Conservation (phyloP, 805 yeast species). For the Kregervanrija delftensis region DNA sequence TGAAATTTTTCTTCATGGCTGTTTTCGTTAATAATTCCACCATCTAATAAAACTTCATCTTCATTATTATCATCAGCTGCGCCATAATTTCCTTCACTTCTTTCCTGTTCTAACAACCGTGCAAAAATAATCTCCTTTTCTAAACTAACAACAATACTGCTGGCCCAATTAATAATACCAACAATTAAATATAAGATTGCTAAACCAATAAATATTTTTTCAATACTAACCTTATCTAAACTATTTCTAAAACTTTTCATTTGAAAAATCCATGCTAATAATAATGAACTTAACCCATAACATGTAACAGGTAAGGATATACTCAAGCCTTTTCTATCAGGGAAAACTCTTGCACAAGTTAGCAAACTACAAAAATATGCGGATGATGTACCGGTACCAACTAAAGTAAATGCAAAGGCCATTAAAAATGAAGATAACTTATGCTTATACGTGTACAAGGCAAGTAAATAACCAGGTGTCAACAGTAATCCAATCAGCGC, state of each 20-base stretch:
- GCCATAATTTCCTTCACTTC: conserved; percentile 2
- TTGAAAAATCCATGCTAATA: conserved; percentile 59
- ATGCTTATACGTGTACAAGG: conserved; percentile 31
- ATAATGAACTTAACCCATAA: conserved; percentile 75
- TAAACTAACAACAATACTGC: conserved; percentile 59
- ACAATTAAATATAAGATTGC: conserved; percentile 46
- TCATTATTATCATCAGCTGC: conserved; percentile 2
- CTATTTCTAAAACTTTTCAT: conserved; percentile 29
- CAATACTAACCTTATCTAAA: conserved; percentile 35
- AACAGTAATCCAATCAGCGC: conserved; percentile 53
- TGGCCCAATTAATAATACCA: conserved; percentile 54
- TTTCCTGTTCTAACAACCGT: conserved; percentile 15
- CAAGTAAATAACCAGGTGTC: conserved; percentile 63
- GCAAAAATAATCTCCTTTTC: conserved; percentile 41
- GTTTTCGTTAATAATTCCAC: conserved; percentile 3
- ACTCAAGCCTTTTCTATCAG: conserved; percentile 67
- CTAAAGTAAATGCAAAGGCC: conserved; percentile 45
- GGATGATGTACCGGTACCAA: conserved; percentile 70
- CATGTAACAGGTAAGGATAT: conserved; percentile 85
- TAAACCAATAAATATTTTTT: conserved; percentile 46
- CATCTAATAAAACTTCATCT: conserved; percentile 1
- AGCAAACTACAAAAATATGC: conserved; percentile 63
- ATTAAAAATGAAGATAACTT: conserved; percentile 28
- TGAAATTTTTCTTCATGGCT: conserved; percentile 21
- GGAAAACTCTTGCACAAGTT: conserved; percentile 83